Evolutionary conservation across 129 eudicot genomes (phyloP).

Genomic region (Chrysanthemum seticuspe): DNA sequence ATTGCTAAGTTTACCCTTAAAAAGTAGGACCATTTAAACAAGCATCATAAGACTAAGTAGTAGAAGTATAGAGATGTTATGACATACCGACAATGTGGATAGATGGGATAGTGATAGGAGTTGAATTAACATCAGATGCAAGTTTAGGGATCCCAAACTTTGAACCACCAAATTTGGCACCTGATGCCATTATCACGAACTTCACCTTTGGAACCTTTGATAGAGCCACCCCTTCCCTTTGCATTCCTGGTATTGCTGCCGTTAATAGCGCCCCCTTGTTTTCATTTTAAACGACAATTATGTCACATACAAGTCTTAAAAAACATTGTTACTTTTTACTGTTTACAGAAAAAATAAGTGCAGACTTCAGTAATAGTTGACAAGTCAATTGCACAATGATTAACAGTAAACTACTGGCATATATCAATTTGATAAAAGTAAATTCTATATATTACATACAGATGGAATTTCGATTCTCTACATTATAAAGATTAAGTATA

Average conservation of each 20-base stretch:
- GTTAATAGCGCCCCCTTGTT: constrained; percentile 39
- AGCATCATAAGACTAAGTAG: neutral
- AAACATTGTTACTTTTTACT: no score
- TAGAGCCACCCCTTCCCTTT: constrained; percentile 35
- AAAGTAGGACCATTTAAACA: no score
- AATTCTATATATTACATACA: neutral
- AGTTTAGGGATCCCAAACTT: constrained; percentile 36
- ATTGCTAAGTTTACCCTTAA: no score
- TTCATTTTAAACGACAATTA: neutral
- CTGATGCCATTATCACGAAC: constrained; percentile 32
- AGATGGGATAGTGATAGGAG: constrained; percentile 34
- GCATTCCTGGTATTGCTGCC: constrained; percentile 51
- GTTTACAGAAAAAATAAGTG: no score
- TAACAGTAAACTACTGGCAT: no score
- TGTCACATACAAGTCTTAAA: neutral
- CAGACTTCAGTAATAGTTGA: no score
- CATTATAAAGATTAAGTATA: neutral
- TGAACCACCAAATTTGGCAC: constrained; percentile 36
- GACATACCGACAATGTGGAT: constrained; percentile 31
- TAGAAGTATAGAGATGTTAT: neutral
- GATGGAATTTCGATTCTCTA: neutral
- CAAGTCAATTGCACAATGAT: no score
- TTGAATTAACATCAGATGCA: constrained; percentile 31
- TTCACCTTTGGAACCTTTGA: constrained; percentile 36
- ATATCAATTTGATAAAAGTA: no score